Percentiles rank a stretch among this genome's conserved stretches.
These are phyloP conservation scores for Stylosanthes scabra DNA, from an alignment of 331 rosid genomes.

Conservation along the genomic window DNA sequence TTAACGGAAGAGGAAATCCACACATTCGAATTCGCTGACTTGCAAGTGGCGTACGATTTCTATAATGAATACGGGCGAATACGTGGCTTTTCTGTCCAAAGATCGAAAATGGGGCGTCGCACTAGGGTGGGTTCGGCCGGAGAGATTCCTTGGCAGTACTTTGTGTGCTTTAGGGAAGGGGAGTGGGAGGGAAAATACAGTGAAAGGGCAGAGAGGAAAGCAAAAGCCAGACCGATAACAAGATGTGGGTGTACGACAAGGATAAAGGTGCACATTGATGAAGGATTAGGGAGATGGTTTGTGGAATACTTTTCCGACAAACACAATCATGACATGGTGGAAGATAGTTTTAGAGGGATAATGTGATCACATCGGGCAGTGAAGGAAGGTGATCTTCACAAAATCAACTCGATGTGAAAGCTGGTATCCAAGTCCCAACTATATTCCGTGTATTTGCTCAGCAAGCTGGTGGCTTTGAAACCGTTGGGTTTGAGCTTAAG, in stretches of 20 bases:
- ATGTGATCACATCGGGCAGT: neutral
- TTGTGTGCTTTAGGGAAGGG: neutral
- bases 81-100: neutral
- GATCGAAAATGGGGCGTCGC: too few relatives aligned
- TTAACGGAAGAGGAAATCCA: too few relatives aligned
- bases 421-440: neutral
- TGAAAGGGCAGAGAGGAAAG: too few relatives aligned
- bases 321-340: too few relatives aligned
- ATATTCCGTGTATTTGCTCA: too few relatives aligned
- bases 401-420: neutral
- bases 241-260: neutral
- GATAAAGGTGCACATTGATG: neutral
- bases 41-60: neutral
- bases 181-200: too few relatives aligned
- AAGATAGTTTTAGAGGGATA: neutral
- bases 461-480: too few relatives aligned
- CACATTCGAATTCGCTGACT: neutral
- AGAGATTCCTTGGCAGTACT: too few relatives aligned
- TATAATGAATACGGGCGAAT: neutral
- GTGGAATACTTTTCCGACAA: neutral
- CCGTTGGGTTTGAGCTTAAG: too few relatives aligned
- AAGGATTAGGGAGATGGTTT: too few relatives aligned
- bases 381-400: neutral
- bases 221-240: too few relatives aligned
- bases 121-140: neutral